Evolutionary conservation across 2,329 filamentous ascomycete genomes (phyloP).

Genomic region (Ophiobolus disseminans): DNA sequence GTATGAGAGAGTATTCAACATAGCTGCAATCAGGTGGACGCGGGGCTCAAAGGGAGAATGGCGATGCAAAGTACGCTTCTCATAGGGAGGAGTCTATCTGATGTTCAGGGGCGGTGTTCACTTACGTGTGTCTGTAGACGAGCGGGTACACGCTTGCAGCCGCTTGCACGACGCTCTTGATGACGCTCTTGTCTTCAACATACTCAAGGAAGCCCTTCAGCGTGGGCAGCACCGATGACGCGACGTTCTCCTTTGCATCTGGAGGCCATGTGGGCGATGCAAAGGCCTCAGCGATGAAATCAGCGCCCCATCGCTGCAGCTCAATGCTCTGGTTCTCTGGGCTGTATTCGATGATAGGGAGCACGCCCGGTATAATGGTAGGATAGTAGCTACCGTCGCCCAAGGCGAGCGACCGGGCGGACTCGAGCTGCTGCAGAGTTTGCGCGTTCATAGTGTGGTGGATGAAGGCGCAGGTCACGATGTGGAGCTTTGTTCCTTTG

Average conservation of each 20-base stretch:
- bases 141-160: conserved; percentile 92
- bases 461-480: conserved; percentile 24
- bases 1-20: conserved; percentile 41
- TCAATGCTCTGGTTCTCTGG: conserved; percentile 68
- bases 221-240: conserved; percentile 77
- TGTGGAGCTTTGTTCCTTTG: conserved; percentile 35
- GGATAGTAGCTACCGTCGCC: conserved; percentile 87
- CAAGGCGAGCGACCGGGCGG: conserved; percentile 87
- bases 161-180: conserved; percentile 86
- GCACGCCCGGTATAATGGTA: conserved; percentile 87
- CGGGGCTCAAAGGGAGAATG: conserved; percentile 18
- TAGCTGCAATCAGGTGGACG: conserved; percentile 22
- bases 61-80: conserved; percentile 22
- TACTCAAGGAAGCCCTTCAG: conserved; percentile 60
- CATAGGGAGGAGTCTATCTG: conserved; percentile 31
- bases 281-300: conserved; percentile 95
- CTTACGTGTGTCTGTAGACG: conserved; percentile 93
- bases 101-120: conserved; percentile 44
- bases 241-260: conserved; percentile 80
- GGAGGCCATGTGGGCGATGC: conserved; percentile 83
- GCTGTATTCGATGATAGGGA: conserved; percentile 84
- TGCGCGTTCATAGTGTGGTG: conserved; percentile 40
- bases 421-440: conserved; percentile 78
- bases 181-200: conserved; percentile 77
- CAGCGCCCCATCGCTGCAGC: conserved; percentile 91